These are phyloP conservation scores for Solanum tacnaense DNA, from an alignment of 257 asterid genomes.

Conservation along the genomic window DNA sequence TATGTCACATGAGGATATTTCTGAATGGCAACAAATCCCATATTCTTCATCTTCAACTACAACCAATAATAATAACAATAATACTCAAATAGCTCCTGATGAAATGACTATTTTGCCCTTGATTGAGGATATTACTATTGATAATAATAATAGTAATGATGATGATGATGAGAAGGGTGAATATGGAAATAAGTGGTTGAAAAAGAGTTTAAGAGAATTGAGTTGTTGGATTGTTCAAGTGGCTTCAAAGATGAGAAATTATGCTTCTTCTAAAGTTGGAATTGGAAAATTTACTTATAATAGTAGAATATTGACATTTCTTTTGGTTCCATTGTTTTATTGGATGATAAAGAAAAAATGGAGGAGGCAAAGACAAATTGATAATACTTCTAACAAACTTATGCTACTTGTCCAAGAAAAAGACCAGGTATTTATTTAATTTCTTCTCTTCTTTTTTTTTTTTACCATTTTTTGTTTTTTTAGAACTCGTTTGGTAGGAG, in stretches of 20 bases:
- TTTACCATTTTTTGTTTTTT: too few relatives aligned
- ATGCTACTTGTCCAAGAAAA: slow-evolving; percentile 31
- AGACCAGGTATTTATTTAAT: slow-evolving; percentile 37
- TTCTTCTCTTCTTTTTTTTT: accelerated
- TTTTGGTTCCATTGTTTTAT: slow-evolving; percentile 20
- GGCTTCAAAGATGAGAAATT: slow-evolving; percentile 9
- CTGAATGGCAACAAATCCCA: slow-evolving; percentile 52
- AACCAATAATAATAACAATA: background rate
- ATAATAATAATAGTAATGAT: background rate
- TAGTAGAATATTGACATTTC: background rate
- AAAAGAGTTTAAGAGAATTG: slow-evolving; percentile 12
- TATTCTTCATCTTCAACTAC: slow-evolving; percentile 11
- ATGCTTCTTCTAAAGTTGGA: background rate
- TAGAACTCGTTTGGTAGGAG: background rate
- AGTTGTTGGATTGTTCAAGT: slow-evolving; percentile 9
- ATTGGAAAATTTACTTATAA: background rate
- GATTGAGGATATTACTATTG: background rate
- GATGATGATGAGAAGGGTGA: background rate
- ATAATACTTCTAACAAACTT: slow-evolving; percentile 26
- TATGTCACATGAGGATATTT: slow-evolving; percentile 36
- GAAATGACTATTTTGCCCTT: background rate
- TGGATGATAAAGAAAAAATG: slow-evolving; percentile 18
- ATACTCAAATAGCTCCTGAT: background rate
- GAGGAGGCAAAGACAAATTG: slow-evolving; percentile 24
- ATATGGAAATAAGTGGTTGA: slow-evolving; percentile 6